Percentiles rank a stretch among this genome's conserved stretches.
Conservation (phyloP, 2,329 filamentous ascomycete species). For the Fulvia fulva region DNA sequence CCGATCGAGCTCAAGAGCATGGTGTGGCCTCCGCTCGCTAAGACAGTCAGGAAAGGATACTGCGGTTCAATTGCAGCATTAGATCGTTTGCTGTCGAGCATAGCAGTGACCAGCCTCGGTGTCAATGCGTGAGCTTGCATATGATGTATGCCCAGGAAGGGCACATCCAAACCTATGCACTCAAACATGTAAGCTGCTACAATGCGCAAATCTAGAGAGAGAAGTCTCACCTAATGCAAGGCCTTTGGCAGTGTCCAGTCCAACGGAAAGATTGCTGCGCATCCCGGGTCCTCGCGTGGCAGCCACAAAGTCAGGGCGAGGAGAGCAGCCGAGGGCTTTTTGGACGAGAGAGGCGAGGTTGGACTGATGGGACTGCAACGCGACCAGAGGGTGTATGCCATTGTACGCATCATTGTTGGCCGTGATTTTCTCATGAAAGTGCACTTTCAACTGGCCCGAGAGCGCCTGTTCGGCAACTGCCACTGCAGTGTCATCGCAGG, state of each 20-base stretch:
- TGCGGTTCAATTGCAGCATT: conserved; percentile 39
- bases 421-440: conserved; percentile 78
- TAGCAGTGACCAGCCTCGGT: conserved; percentile 59
- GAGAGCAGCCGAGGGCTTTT: conserved; percentile 44
- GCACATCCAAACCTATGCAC: conserved; percentile 79
- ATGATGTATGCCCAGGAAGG: conserved; percentile 83
- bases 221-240: conserved; percentile 74
- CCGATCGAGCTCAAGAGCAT: conserved; percentile 72
- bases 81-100: not conserved
- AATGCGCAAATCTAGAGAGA: too few relatives aligned
- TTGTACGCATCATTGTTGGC: conserved; percentile 70
- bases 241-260: conserved; percentile 81
- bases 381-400: conserved; percentile 75
- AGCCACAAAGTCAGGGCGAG: conserved; percentile 73
- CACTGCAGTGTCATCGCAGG: conserved; percentile 91
- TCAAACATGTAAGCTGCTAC: too few relatives aligned
- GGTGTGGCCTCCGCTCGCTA: conserved; percentile 90
- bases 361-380: conserved; percentile 70
- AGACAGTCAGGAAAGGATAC: conserved; percentile 83
- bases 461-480: conserved; percentile 56
- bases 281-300: conserved; percentile 91
- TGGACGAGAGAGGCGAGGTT: conserved; percentile 65
- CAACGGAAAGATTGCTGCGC: conserved; percentile 70
- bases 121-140: conserved; percentile 97
- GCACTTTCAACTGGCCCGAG: conserved; percentile 30